phyloP scores from a whole-genome alignment of 345 rosid genomes.

The Eucalyptus erythrocorys region DNA sequence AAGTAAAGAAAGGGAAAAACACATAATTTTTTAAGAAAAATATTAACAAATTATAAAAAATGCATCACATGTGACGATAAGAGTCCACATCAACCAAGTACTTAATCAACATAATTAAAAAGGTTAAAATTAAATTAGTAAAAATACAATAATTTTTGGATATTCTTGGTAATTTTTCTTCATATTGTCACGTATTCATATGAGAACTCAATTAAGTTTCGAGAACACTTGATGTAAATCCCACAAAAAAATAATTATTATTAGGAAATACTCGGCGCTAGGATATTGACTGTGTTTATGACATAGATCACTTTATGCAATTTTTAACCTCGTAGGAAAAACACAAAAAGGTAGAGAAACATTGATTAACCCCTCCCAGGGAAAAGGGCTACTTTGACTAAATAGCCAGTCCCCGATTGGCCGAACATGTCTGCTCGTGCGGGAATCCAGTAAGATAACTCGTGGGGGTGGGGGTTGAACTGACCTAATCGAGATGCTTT shows the following conservation, averaged over 20 bases:
- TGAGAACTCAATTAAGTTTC: background rate
- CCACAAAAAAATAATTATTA: background rate
- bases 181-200: background rate
- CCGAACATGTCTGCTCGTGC: background rate
- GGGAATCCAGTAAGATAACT: background rate
- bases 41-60: no score
- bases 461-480: background rate
- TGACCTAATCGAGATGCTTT: background rate
- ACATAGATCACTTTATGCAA: background rate
- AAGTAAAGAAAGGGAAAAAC: background rate
- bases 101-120: no score
- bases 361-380: background rate
- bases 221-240: background rate
- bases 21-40: no score
- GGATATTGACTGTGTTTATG: background rate
- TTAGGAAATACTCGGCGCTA: background rate
- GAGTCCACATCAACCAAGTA: no score
- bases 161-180: background rate
- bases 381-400: background rate
- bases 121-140: fast-evolving
- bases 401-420: background rate
- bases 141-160: no score
- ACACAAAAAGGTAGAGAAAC: background rate
- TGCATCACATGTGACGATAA: no score
- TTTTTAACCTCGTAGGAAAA: background rate